Conservation (phyloP, 1,284 basidiomycete genomes). For the Mycena citricolor region DNA sequence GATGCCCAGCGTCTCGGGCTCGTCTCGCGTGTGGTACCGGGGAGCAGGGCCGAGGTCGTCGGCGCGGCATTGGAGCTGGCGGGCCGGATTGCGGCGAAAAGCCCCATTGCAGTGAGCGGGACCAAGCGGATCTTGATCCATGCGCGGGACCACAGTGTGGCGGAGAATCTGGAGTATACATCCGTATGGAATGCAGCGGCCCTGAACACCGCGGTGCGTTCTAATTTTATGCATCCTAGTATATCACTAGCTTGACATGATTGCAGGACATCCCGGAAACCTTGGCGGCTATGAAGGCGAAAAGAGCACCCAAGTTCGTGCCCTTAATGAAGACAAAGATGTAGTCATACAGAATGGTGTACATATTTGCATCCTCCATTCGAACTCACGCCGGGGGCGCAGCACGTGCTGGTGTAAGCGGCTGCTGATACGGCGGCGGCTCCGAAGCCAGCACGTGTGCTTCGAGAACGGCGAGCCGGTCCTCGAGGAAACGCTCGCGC, state of each 20-base stretch:
- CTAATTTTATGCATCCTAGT: neutral
- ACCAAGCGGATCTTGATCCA: constrained; percentile 80
- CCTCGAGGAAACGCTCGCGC: constrained; percentile 11
- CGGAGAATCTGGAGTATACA: constrained; percentile 79
- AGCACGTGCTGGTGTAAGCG: too few species aligned
- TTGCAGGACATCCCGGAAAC: constrained; percentile 10
- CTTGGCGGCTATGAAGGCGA: constrained; percentile 1
- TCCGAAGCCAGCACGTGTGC: constrained; percentile 5
- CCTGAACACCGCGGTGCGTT: constrained; percentile 63
- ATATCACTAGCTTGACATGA: neutral
- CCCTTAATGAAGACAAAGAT: constrained; percentile 2
- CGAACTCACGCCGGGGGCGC: too few species aligned
- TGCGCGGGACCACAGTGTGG: constrained; percentile 78
- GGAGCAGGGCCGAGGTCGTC: constrained; percentile 60
- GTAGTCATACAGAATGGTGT: too few species aligned
- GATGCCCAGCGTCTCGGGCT: constrained; percentile 80
- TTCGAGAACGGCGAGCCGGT: constrained; percentile 10
- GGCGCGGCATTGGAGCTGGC: constrained; percentile 68
- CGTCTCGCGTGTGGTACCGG: constrained; percentile 72
- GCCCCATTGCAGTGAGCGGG: constrained; percentile 77
- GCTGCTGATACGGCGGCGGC: constrained; percentile 4
- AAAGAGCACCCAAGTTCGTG: neutral
- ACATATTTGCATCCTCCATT: too few species aligned
- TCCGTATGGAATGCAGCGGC: constrained; percentile 74
- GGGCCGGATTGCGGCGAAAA: constrained; percentile 69